Evolutionary conservation across 176 grass and related monocot genomes (phyloP).

Genomic region (Pharus latifolius): DNA sequence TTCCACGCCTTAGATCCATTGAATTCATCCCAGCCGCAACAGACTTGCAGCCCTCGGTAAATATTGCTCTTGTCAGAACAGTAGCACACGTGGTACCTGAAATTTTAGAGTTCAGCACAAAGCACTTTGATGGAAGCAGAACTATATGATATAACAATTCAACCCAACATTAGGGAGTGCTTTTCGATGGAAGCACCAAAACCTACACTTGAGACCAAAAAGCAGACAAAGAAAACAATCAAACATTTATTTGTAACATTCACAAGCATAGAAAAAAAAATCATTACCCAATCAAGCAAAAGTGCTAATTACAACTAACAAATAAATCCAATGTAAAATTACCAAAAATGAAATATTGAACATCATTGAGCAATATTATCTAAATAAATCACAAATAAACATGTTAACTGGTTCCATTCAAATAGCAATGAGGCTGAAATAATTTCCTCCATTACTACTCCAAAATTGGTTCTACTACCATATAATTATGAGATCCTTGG

Average conservation of each 20-base stretch:
- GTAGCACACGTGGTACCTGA: slow-evolving; percentile 96
- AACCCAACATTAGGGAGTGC: neutral
- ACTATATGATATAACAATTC: neutral
- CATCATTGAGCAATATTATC: neutral
- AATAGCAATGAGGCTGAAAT: neutral
- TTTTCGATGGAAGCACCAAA: neutral
- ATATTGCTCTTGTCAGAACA: slow-evolving; percentile 94
- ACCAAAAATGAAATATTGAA: neutral
- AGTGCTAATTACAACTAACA: no score
- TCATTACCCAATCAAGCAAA: neutral
- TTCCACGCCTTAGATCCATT: slow-evolving; percentile 96
- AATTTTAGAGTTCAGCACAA: neutral
- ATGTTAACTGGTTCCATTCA: neutral
- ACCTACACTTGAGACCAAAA: no score
- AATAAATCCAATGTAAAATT: neutral
- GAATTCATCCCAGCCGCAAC: slow-evolving; percentile 96
- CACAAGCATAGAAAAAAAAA: neutral
- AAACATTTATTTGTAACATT: neutral
- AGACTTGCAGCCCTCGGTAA: slow-evolving; percentile 89
- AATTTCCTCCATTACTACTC: neutral
- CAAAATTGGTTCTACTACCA: neutral
- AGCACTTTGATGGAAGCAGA: neutral
- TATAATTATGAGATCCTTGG: neutral
- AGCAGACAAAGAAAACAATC: neutral
- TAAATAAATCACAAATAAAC: neutral